phyloP scores from a whole-genome alignment of 1,139 yeast species.

The Trichomonascaceae sp. region DNA sequence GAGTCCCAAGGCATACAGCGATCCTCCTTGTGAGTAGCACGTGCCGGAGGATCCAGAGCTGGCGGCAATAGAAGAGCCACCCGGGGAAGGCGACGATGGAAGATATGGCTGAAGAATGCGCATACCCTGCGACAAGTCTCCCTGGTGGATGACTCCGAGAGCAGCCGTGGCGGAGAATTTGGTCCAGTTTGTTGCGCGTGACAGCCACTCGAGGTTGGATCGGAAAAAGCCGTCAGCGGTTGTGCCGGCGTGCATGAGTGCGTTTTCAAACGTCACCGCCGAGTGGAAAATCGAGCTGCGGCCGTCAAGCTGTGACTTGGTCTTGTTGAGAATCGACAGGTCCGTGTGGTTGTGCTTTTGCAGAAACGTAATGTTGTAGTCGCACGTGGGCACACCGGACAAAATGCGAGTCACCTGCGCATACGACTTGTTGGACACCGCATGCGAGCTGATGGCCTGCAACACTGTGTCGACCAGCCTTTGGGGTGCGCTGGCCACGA shows the following conservation, averaged over 20 bases:
- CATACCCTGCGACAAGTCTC: conserved; percentile 84
- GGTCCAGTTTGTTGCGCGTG: conserved; percentile 96
- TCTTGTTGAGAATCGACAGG: conserved; percentile 62
- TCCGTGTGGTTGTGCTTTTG: conserved; percentile 84
- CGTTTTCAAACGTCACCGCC: conserved; percentile 90
- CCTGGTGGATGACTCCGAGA: conserved; percentile 92
- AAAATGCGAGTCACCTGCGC: conserved; percentile 52
- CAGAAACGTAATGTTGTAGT: conserved; percentile 78
- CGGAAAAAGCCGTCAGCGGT: conserved; percentile 90
- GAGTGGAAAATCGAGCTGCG: conserved; percentile 90
- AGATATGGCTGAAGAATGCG: conserved; percentile 80
- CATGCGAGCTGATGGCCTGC: conserved; percentile 29
- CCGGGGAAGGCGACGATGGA: too few relatives aligned
- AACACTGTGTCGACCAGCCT: conserved; percentile 59
- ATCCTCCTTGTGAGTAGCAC: conserved; percentile 84
- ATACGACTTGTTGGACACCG: conserved; percentile 23
- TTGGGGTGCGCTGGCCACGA: conserved; percentile 89
- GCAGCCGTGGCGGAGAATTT: conserved; percentile 98
- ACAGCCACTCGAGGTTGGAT: conserved; percentile 87
- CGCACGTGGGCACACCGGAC: conserved; percentile 91
- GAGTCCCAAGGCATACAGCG: conserved; percentile 84
- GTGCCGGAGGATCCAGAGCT: conserved; percentile 42
- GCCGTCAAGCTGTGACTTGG: conserved; percentile 76
- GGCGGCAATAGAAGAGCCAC: too few relatives aligned
- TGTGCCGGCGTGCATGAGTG: conserved; percentile 93